Evolutionary conservation across 169 alveolate genomes (phyloP).

Genomic region (Babesia bigemina): DNA sequence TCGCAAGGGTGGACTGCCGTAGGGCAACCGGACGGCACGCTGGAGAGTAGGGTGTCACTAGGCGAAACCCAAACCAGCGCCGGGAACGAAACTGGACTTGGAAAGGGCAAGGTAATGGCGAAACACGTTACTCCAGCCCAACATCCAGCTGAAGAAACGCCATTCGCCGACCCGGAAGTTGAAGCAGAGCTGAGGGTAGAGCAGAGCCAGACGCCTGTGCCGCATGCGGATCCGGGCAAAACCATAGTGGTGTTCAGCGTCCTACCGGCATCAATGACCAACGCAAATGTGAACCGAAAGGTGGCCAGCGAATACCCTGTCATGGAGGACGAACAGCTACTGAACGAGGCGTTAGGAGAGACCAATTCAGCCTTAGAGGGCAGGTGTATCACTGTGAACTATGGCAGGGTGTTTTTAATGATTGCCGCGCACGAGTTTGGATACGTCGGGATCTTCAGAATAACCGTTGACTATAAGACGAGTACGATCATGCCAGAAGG

Average conservation of each 20-base stretch:
- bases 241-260: background rate
- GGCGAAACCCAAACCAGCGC: too few species aligned
- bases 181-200: background rate
- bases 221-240: background rate
- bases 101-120: background rate
- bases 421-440: constrained; percentile 1
- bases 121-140: background rate
- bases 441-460: background rate
- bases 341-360: background rate
- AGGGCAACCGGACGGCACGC: too few species aligned
- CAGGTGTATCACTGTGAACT: background rate
- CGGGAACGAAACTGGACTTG: too few species aligned
- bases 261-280: background rate
- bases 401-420: background rate
- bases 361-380: background rate
- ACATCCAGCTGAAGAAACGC: background rate
- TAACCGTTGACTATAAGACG: background rate
- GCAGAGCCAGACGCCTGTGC: background rate
- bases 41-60: too few species aligned
- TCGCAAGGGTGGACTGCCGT: too few species aligned
- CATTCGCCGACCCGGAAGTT: background rate
- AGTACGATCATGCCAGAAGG: background rate
- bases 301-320: background rate
- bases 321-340: background rate
- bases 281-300: background rate